A percentile compares a stretch with the other conserved stretches of the same genome.
phyloP scores from a whole-genome alignment of 495 filamentous ascomycete species.

The Penicillium crystallinum region DNA sequence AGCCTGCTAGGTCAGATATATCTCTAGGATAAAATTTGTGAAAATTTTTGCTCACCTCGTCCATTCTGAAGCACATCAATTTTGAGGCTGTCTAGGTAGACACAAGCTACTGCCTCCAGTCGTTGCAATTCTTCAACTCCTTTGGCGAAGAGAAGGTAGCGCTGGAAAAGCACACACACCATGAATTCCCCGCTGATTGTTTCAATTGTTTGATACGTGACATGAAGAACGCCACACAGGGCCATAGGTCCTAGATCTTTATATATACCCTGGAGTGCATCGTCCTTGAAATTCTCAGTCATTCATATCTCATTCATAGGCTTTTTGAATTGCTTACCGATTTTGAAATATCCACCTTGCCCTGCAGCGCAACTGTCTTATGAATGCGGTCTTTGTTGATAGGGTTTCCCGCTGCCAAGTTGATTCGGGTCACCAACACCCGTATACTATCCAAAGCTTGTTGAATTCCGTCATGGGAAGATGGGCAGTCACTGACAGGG shows the following conservation, averaged over 20 bases:
- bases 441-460: slow-evolving; percentile 67
- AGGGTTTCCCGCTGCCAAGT: slow-evolving; percentile 57
- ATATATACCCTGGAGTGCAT: slow-evolving; percentile 47
- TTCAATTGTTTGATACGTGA: slow-evolving; percentile 69
- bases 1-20: slow-evolving; percentile 44
- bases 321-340: slow-evolving; percentile 45
- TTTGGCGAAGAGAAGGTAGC: slow-evolving; percentile 73
- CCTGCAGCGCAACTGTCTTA: slow-evolving; percentile 51
- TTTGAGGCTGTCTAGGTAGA: slow-evolving; percentile 63
- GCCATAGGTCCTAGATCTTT: slow-evolving; percentile 74
- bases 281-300: slow-evolving; percentile 22
- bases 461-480: slow-evolving; percentile 71
- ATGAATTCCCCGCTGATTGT: slow-evolving; percentile 72
- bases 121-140: slow-evolving; percentile 52
- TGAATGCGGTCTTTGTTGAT: slow-evolving; percentile 40
- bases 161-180: slow-evolving; percentile 78
- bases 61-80: slow-evolving; percentile 78
- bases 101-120: slow-evolving; percentile 70
- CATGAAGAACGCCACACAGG: slow-evolving; percentile 82
- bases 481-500: slow-evolving; percentile 75
- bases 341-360: slow-evolving; percentile 59
- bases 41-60: slow-evolving; percentile 52
- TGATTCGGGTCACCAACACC: slow-evolving; percentile 67
- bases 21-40: neutral
- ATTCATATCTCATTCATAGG: neutral